phyloP scores from a whole-genome alignment of 352 stramenopile species.

The Phytophthora chlamydospora region DNA sequence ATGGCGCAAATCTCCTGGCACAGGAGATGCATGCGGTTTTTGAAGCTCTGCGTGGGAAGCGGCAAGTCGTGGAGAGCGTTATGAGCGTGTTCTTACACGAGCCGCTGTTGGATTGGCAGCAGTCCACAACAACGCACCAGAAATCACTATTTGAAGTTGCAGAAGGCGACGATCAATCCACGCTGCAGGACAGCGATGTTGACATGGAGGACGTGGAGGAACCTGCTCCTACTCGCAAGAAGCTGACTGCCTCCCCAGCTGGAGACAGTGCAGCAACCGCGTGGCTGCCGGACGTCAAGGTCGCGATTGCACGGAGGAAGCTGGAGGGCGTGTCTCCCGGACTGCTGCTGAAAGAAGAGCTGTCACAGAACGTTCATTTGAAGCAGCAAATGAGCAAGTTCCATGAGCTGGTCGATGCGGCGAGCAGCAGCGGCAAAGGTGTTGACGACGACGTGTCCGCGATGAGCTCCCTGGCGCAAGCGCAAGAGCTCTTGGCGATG shows the following conservation, averaged over 20 bases:
- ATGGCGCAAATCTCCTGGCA: constrained; percentile 63
- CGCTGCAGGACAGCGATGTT: constrained; percentile 39
- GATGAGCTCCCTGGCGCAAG: constrained; percentile 74
- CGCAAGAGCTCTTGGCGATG: constrained; percentile 82
- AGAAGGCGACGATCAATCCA: constrained; percentile 24
- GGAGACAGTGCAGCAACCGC: constrained; percentile 20
- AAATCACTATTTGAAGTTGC: constrained; percentile 54
- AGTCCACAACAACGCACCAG: constrained; percentile 68
- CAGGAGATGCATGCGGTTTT: constrained; percentile 89
- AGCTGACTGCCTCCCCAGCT: constrained; percentile 8
- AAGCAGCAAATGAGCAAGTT: constrained; percentile 60
- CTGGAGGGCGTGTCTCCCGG: constrained; percentile 77
- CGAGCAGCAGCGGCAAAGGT: constrained; percentile 16
- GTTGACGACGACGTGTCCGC: constrained; percentile 18
- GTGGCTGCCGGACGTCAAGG: constrained; percentile 82
- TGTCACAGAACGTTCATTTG: constrained; percentile 74
- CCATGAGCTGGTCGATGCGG: constrained; percentile 58
- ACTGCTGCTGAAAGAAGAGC: constrained; percentile 73
- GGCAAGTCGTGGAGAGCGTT: constrained; percentile 85
- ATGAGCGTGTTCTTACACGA: constrained; percentile 94
- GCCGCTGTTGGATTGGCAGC: constrained; percentile 91
- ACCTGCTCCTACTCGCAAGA: constrained; percentile 6
- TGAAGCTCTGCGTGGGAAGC: constrained; percentile 80
- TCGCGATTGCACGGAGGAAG: constrained; percentile 75
- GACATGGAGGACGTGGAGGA: constrained; percentile 39